Evolutionary conservation across 2,329 filamentous ascomycete species (phyloP).

Genomic region (Cladosporium oxysporum): DNA sequence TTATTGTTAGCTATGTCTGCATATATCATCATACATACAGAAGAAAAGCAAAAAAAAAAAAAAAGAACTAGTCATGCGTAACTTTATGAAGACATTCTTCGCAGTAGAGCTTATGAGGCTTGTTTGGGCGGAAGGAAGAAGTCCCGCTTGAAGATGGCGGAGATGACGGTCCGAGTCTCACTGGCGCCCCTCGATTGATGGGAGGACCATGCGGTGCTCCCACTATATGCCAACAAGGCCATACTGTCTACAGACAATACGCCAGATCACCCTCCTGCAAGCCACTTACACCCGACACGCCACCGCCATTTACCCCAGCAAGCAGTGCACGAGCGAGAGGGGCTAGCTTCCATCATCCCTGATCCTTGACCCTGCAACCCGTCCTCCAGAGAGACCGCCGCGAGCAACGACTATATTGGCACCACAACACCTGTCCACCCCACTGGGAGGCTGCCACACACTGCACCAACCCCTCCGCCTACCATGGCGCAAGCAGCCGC

Average conservation of each 20-base stretch:
- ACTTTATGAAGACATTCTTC: neutral
- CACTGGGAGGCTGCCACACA: neutral
- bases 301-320: neutral
- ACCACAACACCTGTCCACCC: neutral
- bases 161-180: conserved; percentile 7
- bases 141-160: conserved; percentile 8
- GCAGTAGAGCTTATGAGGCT: neutral
- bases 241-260: neutral
- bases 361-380: conserved; percentile 15
- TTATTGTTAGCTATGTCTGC: neutral
- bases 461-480: neutral
- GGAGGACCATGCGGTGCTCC: neutral
- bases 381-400: neutral
- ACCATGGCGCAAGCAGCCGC: conserved; percentile 31
- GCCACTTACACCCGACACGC: neutral
- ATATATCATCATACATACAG: neutral
- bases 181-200: conserved; percentile 1
- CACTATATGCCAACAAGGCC: neutral
- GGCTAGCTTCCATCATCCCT: conserved; percentile 10
- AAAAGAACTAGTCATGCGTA: too few relatives aligned
- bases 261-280: neutral
- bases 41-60: neutral
- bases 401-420: neutral
- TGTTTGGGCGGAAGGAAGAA: conserved; percentile 1
- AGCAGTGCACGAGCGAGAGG: conserved; percentile 3